Conservation (phyloP, 306 rosid species). For the Mimosa pudica region DNA sequence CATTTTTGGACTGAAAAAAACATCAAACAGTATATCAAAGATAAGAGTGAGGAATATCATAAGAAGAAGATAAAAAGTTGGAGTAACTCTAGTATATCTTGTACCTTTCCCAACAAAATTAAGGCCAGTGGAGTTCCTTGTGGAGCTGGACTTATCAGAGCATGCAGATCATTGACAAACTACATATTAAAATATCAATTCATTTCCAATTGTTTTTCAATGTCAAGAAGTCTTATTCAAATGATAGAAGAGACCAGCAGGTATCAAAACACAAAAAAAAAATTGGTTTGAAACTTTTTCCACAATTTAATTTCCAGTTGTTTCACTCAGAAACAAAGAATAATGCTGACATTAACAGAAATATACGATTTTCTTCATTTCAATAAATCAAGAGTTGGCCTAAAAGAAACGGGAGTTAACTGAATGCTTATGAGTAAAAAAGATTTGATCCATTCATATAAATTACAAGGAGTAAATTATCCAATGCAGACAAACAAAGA, state of each 20-base stretch:
- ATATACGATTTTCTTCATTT: neutral
- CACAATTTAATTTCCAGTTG: neutral
- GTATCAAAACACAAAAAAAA: neutral
- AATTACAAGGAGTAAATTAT: neutral
- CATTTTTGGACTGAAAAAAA: slow-evolving; percentile 75
- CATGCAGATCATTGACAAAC: slow-evolving; percentile 92
- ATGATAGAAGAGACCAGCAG: slow-evolving; percentile 3
- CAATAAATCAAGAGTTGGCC: neutral
- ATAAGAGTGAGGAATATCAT: neutral
- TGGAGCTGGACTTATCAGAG: slow-evolving; percentile 80
- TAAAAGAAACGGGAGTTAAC: neutral
- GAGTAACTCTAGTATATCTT: slow-evolving; percentile 13
- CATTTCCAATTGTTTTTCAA: slow-evolving; percentile 3
- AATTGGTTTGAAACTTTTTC: neutral
- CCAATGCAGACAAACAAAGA: neutral
- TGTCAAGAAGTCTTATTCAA: slow-evolving; percentile 6
- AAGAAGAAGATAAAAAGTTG: neutral
- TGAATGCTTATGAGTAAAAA: neutral
- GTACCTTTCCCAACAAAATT: slow-evolving; percentile 86
- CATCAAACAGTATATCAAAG: slow-evolving; percentile 27
- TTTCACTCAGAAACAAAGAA: slow-evolving; percentile 7
- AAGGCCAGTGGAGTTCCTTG: slow-evolving; percentile 83
- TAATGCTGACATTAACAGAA: neutral
- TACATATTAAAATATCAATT: slow-evolving; percentile 42
- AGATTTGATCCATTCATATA: neutral